Base-by-base conservation (phyloP, 306 rosid species). In the Aeschynomene evenia region DNA sequence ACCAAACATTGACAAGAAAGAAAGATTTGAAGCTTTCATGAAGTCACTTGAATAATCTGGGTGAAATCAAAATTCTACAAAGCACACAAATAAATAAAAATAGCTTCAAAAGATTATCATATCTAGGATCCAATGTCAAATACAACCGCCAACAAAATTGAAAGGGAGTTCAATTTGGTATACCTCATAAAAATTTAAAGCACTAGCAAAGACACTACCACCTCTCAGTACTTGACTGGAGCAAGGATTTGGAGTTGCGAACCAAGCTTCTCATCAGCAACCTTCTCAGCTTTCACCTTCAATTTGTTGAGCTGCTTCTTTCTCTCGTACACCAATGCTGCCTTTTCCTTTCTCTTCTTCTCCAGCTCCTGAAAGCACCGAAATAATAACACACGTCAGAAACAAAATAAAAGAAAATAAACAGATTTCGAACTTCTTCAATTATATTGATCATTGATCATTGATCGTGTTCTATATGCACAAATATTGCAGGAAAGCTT, bases 261-360 rank as follows among this genome's bases (percentile, higher is more conserved):
- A 40, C 91, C 96, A 2, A 87, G 88, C 75, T 85, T 90, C 85
- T 84, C 91, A 3, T 90, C 88, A 0, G 94, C 89, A 6, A 49
- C 71, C 68, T 82, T 84, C 70, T 85, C 94, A 7, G 96, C 96
- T 24, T 85, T 87, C 37, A 77, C 73, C 81, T 86, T 83, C 39
- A 90, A 72, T 59, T 90, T 90, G 45, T 63, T 82, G 79, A 90
- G 66, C 70, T 84, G 88, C 83, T 90, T 90, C 94, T 90, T 90
- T 74, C 86, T 84, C 78, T 85, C 96, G 13, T 90, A 90, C 2
- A 79, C 79, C 15, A 69, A 33, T 24, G 78, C 85, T 19, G 93
- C 63, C 19, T 79, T 83, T 55, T 89, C 96, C 86, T 89, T 89
- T 68, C 96, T 83, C 91, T 90, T 90, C 76, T 68, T 80, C 63